These are phyloP conservation scores for Amphicarpaea edgeworthii DNA, from an alignment of 306 rosid species.

Conservation along the genomic window DNA sequence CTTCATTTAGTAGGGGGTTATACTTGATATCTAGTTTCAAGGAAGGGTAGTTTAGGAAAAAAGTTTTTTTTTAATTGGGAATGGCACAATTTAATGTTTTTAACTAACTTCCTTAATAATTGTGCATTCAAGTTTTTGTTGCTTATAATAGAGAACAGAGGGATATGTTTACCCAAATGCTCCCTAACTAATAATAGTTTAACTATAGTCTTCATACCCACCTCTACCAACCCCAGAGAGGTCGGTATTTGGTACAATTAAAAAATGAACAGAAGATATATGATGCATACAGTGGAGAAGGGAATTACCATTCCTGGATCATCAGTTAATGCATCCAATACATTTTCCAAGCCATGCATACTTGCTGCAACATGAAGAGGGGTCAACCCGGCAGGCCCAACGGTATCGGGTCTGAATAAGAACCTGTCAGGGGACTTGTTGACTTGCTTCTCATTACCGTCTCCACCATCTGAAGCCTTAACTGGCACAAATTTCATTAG, in stretches of 20 bases:
- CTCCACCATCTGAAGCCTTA: slow-evolving; percentile 44
- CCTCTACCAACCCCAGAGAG: not conserved
- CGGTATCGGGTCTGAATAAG: slow-evolving; percentile 73
- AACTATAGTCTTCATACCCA: not conserved
- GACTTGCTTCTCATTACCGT: slow-evolving; percentile 55
- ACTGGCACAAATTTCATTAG: slow-evolving; percentile 66
- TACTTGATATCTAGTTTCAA: too few relatives aligned
- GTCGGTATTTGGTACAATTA: not conserved
- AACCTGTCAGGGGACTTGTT: slow-evolving; percentile 46
- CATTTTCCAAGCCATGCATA: slow-evolving; percentile 65
- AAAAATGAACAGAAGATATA: slow-evolving; percentile 5
- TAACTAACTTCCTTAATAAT: too few relatives aligned
- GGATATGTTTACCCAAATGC: not conserved
- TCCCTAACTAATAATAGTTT: not conserved
- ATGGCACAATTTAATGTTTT: too few relatives aligned
- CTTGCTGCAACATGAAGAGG: slow-evolving; percentile 92
- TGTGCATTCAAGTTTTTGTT: too few relatives aligned
- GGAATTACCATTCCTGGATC: slow-evolving; percentile 86
- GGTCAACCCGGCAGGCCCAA: slow-evolving; percentile 84
- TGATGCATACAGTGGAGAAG: slow-evolving; percentile 24
- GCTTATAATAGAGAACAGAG: too few relatives aligned
- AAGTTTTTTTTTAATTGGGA: too few relatives aligned
- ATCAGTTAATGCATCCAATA: slow-evolving; percentile 84
- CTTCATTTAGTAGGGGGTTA: too few relatives aligned
- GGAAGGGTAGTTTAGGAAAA: too few relatives aligned